Evolutionary conservation across 2,329 filamentous ascomycete species (phyloP).

Genomic region (Hawksworthiomyces lignivorus): DNA sequence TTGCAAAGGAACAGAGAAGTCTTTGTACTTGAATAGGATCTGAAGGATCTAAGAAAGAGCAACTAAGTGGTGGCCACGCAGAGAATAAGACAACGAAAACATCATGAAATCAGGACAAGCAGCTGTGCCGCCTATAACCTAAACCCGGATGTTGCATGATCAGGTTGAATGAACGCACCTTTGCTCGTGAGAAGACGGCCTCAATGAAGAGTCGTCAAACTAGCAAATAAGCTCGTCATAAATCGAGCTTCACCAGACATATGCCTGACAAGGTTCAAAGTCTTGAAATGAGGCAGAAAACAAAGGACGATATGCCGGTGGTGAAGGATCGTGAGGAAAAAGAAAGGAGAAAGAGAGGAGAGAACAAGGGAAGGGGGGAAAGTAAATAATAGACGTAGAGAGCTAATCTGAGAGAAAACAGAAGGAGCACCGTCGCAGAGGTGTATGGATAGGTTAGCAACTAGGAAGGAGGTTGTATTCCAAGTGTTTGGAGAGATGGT

Average conservation of each 20-base stretch:
- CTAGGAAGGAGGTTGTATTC: conserved; percentile 1
- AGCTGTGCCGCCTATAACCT: too few relatives aligned
- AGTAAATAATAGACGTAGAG: not conserved
- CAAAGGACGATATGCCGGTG: not conserved
- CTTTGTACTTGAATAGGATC: too few relatives aligned
- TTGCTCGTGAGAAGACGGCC: not conserved
- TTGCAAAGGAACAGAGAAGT: too few relatives aligned
- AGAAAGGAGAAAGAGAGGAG: not conserved
- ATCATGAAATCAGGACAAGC: too few relatives aligned
- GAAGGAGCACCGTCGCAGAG: not conserved
- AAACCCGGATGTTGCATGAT: too few relatives aligned
- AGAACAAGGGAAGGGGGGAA: not conserved
- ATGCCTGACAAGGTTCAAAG: not conserved
- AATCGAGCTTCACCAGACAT: not conserved
- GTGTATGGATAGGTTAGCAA: not conserved
- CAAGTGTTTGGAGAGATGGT: not conserved
- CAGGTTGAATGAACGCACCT: not conserved
- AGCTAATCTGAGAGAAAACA: not conserved
- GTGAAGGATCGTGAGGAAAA: not conserved
- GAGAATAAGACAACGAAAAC: too few relatives aligned
- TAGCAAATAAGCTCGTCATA: not conserved
- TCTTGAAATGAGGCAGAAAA: not conserved
- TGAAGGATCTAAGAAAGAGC: too few relatives aligned
- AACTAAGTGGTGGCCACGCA: too few relatives aligned
- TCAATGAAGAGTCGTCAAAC: conserved; percentile 10